Conservation (phyloP, 179 eudicot genomes). For the Carnegiea gigantea region DNA sequence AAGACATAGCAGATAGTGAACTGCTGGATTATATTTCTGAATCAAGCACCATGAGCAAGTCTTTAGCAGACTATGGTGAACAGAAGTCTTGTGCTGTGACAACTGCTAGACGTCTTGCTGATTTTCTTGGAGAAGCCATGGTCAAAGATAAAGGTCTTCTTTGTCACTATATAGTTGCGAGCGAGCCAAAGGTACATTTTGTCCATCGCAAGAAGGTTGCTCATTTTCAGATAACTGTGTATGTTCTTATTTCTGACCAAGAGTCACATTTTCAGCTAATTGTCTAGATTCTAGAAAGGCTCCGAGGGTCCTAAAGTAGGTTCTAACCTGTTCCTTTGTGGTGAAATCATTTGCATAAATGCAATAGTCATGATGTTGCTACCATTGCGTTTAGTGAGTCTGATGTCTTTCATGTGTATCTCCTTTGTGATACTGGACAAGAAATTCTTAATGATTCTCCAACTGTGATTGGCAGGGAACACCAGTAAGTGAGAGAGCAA, state of each 20-base stretch:
- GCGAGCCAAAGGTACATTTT: conserved; percentile 85
- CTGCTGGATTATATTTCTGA: conserved; percentile 95
- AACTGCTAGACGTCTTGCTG: conserved; percentile 94
- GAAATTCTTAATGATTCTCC: conserved; percentile 6
- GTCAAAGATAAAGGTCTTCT: conserved; percentile 97
- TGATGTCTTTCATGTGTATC: background rate
- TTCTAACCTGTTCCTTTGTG: background rate
- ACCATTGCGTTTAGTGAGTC: background rate
- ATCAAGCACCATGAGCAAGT: conserved; percentile 99
- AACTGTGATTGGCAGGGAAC: conserved; percentile 58
- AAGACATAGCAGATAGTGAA: conserved; percentile 90
- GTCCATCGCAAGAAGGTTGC: conserved; percentile 6
- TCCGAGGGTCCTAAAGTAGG: background rate
- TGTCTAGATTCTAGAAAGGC: background rate
- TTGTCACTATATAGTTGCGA: conserved; percentile 93
- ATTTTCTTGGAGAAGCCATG: conserved; percentile 97
- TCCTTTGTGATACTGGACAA: background rate
- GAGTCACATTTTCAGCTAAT: background rate
- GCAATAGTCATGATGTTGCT: background rate
- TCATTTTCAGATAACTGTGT: background rate
- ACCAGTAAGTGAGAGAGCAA: conserved; percentile 96
- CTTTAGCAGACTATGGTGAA: conserved; percentile 90
- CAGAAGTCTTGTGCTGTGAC: conserved; percentile 99
- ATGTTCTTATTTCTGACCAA: background rate
- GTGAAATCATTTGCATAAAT: background rate